Percentiles rank a stretch among this genome's conserved stretches.
phyloP scores from a whole-genome alignment of 768 basidiomycete genomes.

The Kondoa malvinella region DNA sequence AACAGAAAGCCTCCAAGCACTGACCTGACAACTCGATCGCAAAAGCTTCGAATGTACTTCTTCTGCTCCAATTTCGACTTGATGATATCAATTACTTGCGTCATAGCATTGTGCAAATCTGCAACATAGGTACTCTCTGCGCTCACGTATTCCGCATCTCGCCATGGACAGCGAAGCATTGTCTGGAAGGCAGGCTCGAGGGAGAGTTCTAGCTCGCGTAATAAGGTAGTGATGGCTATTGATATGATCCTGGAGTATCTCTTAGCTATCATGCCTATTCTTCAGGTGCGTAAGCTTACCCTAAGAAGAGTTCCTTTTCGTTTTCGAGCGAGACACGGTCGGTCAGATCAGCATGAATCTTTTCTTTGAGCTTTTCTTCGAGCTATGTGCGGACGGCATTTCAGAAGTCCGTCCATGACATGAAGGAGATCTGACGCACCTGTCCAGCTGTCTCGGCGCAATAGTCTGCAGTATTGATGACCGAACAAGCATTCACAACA shows the following conservation, averaged over 20 bases:
- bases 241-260: conserved; percentile 54
- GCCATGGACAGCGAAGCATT: conserved; percentile 66
- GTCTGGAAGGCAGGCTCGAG: conserved; percentile 62
- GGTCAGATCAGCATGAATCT: conserved; percentile 56
- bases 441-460: conserved; percentile 80
- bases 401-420: background rate
- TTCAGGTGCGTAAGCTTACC: conserved; percentile 38
- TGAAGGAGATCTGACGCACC: conserved; percentile 36
- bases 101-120: conserved; percentile 57
- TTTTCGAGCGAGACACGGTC: conserved; percentile 64
- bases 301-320: conserved; percentile 76
- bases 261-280: background rate
- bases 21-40: conserved; percentile 84
- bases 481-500: conserved; percentile 63
- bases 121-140: conserved; percentile 65
- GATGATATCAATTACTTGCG: conserved; percentile 58
- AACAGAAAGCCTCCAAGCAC: conserved; percentile 15
- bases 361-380: conserved; percentile 76
- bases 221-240: conserved; percentile 55
- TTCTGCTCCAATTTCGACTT: conserved; percentile 78
- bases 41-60: conserved; percentile 79
- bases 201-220: conserved; percentile 70
- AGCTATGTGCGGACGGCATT: conserved; percentile 39
- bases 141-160: conserved; percentile 59
- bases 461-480: conserved; percentile 95